phyloP scores from a whole-genome alignment of 1,139 yeast genomes.

The Citeromyces hawaiiensis region DNA sequence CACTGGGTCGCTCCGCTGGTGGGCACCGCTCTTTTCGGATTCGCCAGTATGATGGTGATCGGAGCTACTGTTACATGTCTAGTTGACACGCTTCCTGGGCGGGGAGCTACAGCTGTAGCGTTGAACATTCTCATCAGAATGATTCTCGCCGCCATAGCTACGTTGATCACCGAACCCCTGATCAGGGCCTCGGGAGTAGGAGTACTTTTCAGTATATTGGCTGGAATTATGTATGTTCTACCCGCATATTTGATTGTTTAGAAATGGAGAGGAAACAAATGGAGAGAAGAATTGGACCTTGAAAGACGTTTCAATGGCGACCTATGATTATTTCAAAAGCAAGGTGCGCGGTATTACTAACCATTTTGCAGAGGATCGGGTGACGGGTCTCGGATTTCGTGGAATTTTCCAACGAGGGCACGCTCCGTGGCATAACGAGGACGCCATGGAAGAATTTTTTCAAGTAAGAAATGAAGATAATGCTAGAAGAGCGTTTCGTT shows the following conservation, averaged over 20 bases:
- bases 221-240: constrained; percentile 34
- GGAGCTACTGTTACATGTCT: constrained; percentile 73
- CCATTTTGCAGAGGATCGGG: too few species aligned
- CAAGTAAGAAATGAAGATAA: too few species aligned
- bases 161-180: constrained; percentile 64
- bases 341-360: too few species aligned
- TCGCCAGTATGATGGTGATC: constrained; percentile 73
- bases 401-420: too few species aligned
- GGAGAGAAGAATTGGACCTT: constrained; percentile 57
- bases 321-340: too few species aligned
- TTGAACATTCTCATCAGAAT: constrained; percentile 65
- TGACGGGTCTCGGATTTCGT: too few species aligned
- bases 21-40: constrained; percentile 74
- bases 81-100: constrained; percentile 77
- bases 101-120: constrained; percentile 86
- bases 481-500: too few species aligned
- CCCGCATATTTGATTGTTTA: constrained; percentile 33
- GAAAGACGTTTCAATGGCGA: too few species aligned
- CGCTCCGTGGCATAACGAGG: too few species aligned
- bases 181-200: constrained; percentile 56
- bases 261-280: constrained; percentile 43
- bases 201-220: constrained; percentile 51
- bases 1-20: constrained; percentile 70
- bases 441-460: too few species aligned
- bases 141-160: constrained; percentile 62